Percentiles rank a stretch among this genome's conserved stretches.
phyloP scores from a whole-genome alignment of 805 yeast genomes.

The Maudiozyma barnettii region DNA sequence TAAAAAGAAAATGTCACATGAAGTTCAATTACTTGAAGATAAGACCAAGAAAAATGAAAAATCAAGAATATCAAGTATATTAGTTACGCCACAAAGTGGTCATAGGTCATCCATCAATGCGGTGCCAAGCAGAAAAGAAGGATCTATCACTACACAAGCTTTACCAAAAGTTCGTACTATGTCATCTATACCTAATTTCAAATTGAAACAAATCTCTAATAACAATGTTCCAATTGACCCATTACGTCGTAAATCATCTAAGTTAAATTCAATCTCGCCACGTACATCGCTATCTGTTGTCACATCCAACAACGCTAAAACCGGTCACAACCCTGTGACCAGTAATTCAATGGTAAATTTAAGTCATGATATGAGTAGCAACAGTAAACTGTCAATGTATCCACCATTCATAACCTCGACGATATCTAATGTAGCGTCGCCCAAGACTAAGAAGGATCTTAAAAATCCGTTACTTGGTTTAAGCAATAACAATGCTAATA shows the following conservation, averaged over 20 bases:
- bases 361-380: not conserved
- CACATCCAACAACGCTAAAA: not conserved
- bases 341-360: not conserved
- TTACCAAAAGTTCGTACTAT: not conserved
- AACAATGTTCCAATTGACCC: slow-evolving; percentile 1
- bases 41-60: slow-evolving; percentile 1
- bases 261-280: slow-evolving; percentile 11
- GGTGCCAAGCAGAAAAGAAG: not conserved
- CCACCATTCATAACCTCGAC: slow-evolving; percentile 7
- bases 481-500: not conserved
- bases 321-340: no score
- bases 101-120: not conserved
- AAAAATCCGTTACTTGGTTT: not conserved
- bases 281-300: slow-evolving; percentile 10
- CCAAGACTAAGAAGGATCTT: slow-evolving; percentile 6
- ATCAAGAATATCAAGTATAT: not conserved
- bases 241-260: slow-evolving; percentile 7
- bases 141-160: not conserved
- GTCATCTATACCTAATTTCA: slow-evolving; percentile 1
- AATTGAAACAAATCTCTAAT: slow-evolving; percentile 3
- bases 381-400: slow-evolving; percentile 7
- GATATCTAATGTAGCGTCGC: slow-evolving; percentile 10
- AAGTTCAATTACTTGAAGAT: slow-evolving; percentile 5
- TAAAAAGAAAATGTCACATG: slow-evolving; percentile 11
- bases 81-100: not conserved